phyloP scores from a whole-genome alignment of 805 yeast species.

The Kodamaea nitidulidarum region DNA sequence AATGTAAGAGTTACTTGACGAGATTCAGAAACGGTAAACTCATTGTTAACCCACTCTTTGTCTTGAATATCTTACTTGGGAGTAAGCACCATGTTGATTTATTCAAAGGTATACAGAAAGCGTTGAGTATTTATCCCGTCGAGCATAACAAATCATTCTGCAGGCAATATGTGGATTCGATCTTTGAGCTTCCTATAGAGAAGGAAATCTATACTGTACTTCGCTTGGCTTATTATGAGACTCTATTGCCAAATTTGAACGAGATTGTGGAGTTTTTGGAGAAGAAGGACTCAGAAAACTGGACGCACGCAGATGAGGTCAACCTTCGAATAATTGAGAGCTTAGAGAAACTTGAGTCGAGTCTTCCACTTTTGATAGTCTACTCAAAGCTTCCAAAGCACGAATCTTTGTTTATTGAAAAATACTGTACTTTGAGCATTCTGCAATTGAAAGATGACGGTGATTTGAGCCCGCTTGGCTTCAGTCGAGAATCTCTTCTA shows the following conservation, averaged over 20 bases:
- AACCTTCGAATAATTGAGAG: conserved; percentile 8
- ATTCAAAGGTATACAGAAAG: conserved; percentile 9
- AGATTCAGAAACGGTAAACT: conserved; percentile 13
- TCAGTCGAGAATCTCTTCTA: conserved; percentile 6
- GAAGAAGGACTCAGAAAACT: conserved; percentile 10
- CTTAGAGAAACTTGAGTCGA: conserved; percentile 1
- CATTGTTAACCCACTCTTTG: conserved; percentile 14
- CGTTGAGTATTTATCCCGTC: neutral
- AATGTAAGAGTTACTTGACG: conserved; percentile 7
- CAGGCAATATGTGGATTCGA: conserved; percentile 9
- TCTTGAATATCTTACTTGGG: conserved; percentile 8
- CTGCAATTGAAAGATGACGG: conserved; percentile 4
- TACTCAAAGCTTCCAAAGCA: neutral
- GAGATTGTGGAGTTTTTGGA: conserved; percentile 6
- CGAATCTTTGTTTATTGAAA: conserved; percentile 2
- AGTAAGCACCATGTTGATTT: neutral
- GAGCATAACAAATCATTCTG: conserved; percentile 2
- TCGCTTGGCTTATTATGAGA: conserved; percentile 3
- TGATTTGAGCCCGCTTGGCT: neutral
- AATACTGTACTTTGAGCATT: conserved; percentile 7
- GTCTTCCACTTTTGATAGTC: neutral
- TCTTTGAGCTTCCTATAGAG: conserved; percentile 3
- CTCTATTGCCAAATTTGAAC: neutral
- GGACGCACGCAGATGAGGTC: conserved; percentile 6
- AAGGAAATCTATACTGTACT: neutral